Base-by-base conservation (phyloP, 176 grass and related monocot genomes). In the Hyparrhenia diplandra region DNA sequence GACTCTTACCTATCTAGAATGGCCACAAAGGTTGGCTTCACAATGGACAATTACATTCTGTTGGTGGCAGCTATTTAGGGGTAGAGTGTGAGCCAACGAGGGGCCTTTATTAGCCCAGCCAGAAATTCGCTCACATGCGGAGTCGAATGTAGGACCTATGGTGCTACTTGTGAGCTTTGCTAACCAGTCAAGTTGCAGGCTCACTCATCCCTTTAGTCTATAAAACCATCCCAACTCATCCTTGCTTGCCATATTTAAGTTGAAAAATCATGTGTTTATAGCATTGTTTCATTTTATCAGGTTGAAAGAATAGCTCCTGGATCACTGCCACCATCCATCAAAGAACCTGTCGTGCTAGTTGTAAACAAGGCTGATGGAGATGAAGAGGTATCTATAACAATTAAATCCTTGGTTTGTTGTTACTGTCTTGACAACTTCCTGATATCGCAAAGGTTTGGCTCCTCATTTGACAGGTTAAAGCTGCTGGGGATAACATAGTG, bases 311-410 rank as follows among this genome's bases (percentile, higher is more conserved):
- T 98, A 72, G 47, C 81, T 86, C 95, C 95, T 71, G 90, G 88
- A 45, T 91, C 86, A 41, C 83, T 98, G 67, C 68, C 84, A 62
- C 84, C 83, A 55, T 92, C 83, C 68, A 70, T 81, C 49, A 69
- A 94, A n/a, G 85, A 74, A 77, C 88, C 90, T 64, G 83, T 94
- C 17, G 87, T 98, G 87, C 82, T 98, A 37, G 62, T 98, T 69
- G 90, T 94, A 80, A 89, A 93, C 90, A 98, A 92, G 82, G 95
- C 95, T 70, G 92, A 91, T 87, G 95, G 95, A 71, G 90, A 98
- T 91, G 95, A 98, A 83, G 95, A 98, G 92, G 95, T 98, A 82
- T 27, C 36, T 46, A 65, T 10, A 67, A 73, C 55, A 23, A 9
- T 25, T 30, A 28, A 71, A 75, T 83, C 2, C 13, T 54, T 82